Evolutionary conservation across 1,284 basidiomycete genomes (phyloP).

Genomic region (Schizopora paradoxa): DNA sequence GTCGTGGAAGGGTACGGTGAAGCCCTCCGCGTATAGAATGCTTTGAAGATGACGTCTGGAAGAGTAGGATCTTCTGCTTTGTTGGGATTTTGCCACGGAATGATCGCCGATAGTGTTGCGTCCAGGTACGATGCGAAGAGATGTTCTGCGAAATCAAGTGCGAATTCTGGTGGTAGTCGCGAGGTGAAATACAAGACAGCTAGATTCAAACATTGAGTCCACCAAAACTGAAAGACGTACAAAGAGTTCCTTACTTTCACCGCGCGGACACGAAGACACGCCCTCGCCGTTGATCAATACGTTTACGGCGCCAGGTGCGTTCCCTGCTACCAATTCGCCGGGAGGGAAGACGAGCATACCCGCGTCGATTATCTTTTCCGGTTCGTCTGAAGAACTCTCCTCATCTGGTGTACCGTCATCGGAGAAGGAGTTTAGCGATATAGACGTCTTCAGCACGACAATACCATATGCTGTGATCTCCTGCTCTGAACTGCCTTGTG

Average conservation of each 20-base stretch:
- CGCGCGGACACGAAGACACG: constrained; percentile 79
- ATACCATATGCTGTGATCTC: constrained; percentile 43
- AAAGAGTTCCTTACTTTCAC: constrained; percentile 58
- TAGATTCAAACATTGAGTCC: constrained; percentile 25
- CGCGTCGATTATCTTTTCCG: constrained; percentile 46
- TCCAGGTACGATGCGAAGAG: constrained; percentile 59
- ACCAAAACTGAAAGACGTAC: not conserved
- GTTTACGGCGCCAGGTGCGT: constrained; percentile 51
- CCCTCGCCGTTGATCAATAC: constrained; percentile 78
- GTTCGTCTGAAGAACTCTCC: constrained; percentile 21
- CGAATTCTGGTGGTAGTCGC: constrained; percentile 16
- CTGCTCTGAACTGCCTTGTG: constrained; percentile 9
- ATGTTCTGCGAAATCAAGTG: constrained; percentile 34
- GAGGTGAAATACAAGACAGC: constrained; percentile 59
- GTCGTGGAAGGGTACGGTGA: not conserved
- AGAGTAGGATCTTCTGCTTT: constrained; percentile 12
- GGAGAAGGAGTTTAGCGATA: constrained; percentile 19
- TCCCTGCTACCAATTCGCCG: constrained; percentile 42
- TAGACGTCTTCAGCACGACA: constrained; percentile 54
- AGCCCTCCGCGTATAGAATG: constrained; percentile 2
- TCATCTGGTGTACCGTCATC: constrained; percentile 21
- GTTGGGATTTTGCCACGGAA: constrained; percentile 19
- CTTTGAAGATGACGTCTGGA: constrained; percentile 9
- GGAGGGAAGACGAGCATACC: constrained; percentile 83
- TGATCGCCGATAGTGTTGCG: constrained; percentile 37